Conservation (phyloP, 2,329 filamentous ascomycete species). For the Pseudogymnoascus sp. region DNA sequence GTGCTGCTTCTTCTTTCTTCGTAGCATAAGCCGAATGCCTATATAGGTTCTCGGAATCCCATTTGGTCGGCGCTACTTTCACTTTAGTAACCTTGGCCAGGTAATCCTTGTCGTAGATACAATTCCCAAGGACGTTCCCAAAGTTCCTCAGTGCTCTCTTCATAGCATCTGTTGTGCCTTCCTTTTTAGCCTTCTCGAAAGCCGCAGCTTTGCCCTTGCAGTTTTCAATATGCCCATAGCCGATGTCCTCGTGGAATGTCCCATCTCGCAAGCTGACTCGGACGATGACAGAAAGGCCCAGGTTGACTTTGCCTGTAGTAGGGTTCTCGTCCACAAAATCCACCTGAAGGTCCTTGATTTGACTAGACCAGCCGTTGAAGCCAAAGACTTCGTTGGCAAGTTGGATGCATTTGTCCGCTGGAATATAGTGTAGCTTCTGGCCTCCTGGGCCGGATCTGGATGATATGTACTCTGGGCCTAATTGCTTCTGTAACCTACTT, state of each 20-base stretch:
- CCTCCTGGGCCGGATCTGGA: constrained; percentile 75
- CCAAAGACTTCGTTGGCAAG: constrained; percentile 93
- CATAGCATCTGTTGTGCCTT: constrained; percentile 88
- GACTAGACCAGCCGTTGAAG: constrained; percentile 95
- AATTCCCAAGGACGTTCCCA: constrained; percentile 95
- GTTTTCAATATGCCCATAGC: constrained; percentile 95
- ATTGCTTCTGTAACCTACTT: constrained; percentile 78
- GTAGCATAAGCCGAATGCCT: constrained; percentile 62
- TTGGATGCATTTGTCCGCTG: constrained; percentile 94
- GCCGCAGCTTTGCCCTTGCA: constrained; percentile 90
- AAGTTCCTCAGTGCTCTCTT: constrained; percentile 88
- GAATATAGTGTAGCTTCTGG: constrained; percentile 83
- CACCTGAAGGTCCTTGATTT: constrained; percentile 89
- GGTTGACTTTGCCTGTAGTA: constrained; percentile 67
- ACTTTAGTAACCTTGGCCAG: constrained; percentile 83
- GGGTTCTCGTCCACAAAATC: constrained; percentile 90
- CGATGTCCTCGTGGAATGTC: constrained; percentile 96
- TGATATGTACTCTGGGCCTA: constrained; percentile 94
- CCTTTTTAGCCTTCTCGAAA: constrained; percentile 95
- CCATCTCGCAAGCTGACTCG: constrained; percentile 86
- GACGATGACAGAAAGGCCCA: constrained; percentile 85
- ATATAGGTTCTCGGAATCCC: constrained; percentile 72
- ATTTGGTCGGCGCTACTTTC: constrained; percentile 70
- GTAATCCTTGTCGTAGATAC: constrained; percentile 95
- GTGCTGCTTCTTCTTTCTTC: constrained; percentile 28